Evolutionary conservation across 2,329 filamentous ascomycete genomes (phyloP).

Genomic region (Xylaria sp.): DNA sequence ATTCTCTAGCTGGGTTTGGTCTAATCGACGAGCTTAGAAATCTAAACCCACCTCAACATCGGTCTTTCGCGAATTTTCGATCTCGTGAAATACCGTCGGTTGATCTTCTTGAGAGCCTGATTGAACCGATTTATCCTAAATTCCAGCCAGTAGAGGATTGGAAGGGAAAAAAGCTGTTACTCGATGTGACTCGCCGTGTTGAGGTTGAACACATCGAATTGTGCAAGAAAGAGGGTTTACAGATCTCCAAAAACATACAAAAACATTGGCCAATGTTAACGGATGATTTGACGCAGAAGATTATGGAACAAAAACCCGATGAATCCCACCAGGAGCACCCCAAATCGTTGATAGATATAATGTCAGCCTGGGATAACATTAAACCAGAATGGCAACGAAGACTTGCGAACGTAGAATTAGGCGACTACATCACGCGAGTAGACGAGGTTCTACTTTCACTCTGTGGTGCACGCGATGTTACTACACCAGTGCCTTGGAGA

Average conservation of each 20-base stretch:
- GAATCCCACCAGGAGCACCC: too few relatives aligned
- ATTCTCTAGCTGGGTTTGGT: constrained; percentile 36
- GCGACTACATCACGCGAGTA: constrained; percentile 10
- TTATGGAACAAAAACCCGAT: neutral
- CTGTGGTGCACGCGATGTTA: neutral
- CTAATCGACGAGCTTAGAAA: constrained; percentile 29
- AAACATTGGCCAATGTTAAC: constrained; percentile 18
- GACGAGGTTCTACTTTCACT: constrained; percentile 12
- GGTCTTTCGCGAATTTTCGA: constrained; percentile 37
- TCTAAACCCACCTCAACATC: constrained; percentile 34
- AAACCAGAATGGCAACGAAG: constrained; percentile 26
- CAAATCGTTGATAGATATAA: neutral
- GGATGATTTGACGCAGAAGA: neutral
- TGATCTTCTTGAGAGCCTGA: constrained; percentile 32
- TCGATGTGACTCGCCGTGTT: neutral
- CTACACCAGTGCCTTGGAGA: neutral
- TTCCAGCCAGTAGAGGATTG: neutral
- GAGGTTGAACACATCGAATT: neutral
- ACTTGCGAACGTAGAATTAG: constrained; percentile 14
- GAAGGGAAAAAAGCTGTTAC: neutral
- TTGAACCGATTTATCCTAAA: constrained; percentile 21
- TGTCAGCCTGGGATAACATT: constrained; percentile 12
- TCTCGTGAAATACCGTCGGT: constrained; percentile 35
- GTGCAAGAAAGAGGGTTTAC: neutral
- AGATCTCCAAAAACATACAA: constrained; percentile 3